Conservation (phyloP, 1,139 yeast species). For the Yamadazyma membranifaciens region DNA sequence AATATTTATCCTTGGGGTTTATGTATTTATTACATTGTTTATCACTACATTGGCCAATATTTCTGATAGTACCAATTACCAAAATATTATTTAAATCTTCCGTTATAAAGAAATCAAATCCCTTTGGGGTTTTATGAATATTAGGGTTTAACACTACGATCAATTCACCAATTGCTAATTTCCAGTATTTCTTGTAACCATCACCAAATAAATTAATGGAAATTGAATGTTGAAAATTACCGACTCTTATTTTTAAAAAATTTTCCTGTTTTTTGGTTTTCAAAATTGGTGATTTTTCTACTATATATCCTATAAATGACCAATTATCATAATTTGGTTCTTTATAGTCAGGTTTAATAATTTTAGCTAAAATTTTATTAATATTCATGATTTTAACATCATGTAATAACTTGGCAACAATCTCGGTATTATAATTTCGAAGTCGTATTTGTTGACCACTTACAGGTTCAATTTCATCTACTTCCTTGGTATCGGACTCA, state of each 20-base stretch:
- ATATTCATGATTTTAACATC: slow-evolving; percentile 48
- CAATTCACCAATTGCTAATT: slow-evolving; percentile 69
- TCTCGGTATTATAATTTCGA: slow-evolving; percentile 6
- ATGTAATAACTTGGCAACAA: slow-evolving; percentile 24
- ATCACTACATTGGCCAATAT: slow-evolving; percentile 64
- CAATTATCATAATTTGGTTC: slow-evolving; percentile 76
- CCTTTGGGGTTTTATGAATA: slow-evolving; percentile 31
- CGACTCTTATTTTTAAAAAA: slow-evolving; percentile 60
- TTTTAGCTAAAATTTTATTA: slow-evolving; percentile 47
- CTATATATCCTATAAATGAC: slow-evolving; percentile 69
- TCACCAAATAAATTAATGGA: slow-evolving; percentile 64
- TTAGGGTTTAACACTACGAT: slow-evolving; percentile 75
- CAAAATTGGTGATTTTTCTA: slow-evolving; percentile 51
- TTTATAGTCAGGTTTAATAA: slow-evolving; percentile 62
- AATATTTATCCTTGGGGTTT: slow-evolving; percentile 11
- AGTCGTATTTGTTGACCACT: slow-evolving; percentile 13
- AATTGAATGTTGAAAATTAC: slow-evolving; percentile 61
- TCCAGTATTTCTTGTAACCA: slow-evolving; percentile 72
- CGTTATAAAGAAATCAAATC: slow-evolving; percentile 62
- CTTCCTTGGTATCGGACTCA: slow-evolving; percentile 11
- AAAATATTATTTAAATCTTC: slow-evolving; percentile 53
- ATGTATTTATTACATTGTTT: slow-evolving; percentile 42
- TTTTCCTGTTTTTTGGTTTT: slow-evolving; percentile 38
- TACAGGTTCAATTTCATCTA: slow-evolving; percentile 20
- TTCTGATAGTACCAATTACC: slow-evolving; percentile 71